Evolutionary conservation across 768 basidiomycete genomes (phyloP).

Genomic region (Tylopilus plumbeoviolaceoides): DNA sequence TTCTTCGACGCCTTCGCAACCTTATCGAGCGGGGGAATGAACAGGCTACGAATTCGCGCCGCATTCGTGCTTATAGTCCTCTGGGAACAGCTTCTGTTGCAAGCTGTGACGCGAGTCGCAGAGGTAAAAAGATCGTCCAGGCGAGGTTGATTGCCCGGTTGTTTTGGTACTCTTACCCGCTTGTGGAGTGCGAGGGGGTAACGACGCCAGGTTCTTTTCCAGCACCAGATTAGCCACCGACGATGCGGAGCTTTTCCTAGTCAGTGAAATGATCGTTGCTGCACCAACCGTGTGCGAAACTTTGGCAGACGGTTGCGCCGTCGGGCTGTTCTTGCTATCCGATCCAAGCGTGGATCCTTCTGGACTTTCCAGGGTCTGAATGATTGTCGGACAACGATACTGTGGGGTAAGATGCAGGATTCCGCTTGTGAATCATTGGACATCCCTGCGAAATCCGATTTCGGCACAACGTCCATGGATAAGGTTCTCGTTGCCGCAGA

Average conservation of each 20-base stretch:
- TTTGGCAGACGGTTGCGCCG: background rate
- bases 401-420: background rate
- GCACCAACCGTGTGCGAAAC: background rate
- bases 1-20: background rate
- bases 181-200: background rate
- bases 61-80: background rate
- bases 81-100: too few species aligned
- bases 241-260: background rate
- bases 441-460: too few species aligned
- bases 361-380: background rate
- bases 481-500: background rate
- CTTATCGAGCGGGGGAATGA: slow-evolving; percentile 5
- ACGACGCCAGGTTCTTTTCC: background rate
- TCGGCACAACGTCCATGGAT: too few species aligned
- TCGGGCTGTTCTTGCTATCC: background rate
- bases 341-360: background rate
- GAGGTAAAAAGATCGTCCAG: background rate
- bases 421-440: background rate
- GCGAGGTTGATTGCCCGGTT: background rate
- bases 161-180: background rate
- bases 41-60: background rate
- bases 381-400: too few species aligned
- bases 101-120: background rate
- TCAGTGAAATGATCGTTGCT: background rate
- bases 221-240: background rate